Base-by-base conservation (phyloP, 2,329 filamentous ascomycete genomes). In the Alternaria infectoria region DNA sequence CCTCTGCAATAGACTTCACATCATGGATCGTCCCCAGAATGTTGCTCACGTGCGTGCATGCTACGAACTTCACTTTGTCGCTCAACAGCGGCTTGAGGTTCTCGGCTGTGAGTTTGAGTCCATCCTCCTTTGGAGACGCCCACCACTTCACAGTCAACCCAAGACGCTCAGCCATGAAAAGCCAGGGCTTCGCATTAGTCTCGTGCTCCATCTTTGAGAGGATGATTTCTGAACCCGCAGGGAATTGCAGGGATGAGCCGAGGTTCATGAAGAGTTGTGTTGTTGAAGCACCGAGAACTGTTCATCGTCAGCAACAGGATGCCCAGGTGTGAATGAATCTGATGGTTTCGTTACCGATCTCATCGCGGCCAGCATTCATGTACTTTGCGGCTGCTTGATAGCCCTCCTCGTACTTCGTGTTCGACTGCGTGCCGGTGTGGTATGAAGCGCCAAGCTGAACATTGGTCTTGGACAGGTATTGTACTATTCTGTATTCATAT, bases 181-280 rank as follows among this genome's bases (percentile, higher is more conserved):
- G 81, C 92, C 91, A 95, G 0, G 91, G 85, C 2, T 90, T 87
- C 60, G 92, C 88, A 74, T 93, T 93, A 40, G 91, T 89, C 80
- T 94, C 92, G 72, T 95, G 91, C 76, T 94, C 91, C 58, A 93
- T 82, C 60, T 86, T 86, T 0, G 91, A 93, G 11, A 94, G 74
- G 65, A 96, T 82, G 52, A 95, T 84, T 73, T 93, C 90, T 63
- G 89, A 87, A 46, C 87, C 79, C 13, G 73, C 66, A 5, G 72
- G 62, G 57, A 81, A 74, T 11, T 77, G 61, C 36, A 81, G 67
- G 10, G 78, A 72, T 11, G 61, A 51, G 21, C 78, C 69, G 15
- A 93, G 84, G 74, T 93, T 94, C 68, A 91, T 88, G 70, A 93
- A 87, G 10, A 93, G 85, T 74, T 93, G 91, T 0, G 92, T 94